Conservation (phyloP, 805 yeast genomes). For the Candida vaughaniae region DNA sequence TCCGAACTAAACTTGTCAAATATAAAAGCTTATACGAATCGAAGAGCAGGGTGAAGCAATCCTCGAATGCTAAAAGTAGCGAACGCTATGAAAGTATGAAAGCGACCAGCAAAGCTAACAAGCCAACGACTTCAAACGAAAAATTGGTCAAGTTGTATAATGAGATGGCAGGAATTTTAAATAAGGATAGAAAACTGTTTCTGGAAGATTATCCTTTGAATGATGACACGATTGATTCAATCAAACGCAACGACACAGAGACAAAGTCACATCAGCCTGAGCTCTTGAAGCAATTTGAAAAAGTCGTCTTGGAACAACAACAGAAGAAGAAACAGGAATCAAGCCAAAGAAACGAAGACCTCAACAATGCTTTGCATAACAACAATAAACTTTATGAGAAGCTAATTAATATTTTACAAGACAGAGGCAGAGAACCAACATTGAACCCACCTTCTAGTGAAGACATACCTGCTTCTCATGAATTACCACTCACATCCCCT, state of each 20-base stretch:
- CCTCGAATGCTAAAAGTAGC: background rate
- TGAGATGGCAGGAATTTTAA: conserved; percentile 16
- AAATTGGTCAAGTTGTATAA: conserved; percentile 12
- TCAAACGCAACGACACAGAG: background rate
- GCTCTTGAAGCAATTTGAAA: conserved; percentile 10
- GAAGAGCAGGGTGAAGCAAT: conserved; percentile 4
- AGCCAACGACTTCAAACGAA: background rate
- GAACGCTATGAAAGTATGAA: background rate
- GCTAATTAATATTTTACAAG: conserved; percentile 2
- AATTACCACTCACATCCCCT: background rate
- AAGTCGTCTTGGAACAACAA: conserved; percentile 6
- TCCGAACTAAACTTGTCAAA: conserved; percentile 33
- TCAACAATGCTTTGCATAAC: background rate
- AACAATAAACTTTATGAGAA: conserved; percentile 8
- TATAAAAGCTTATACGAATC: conserved; percentile 32
- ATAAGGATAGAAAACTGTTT: conserved; percentile 7
- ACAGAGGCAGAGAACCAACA: too few species aligned
- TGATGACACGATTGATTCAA: background rate
- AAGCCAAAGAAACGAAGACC: background rate
- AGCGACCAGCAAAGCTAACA: background rate
- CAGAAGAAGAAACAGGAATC: background rate
- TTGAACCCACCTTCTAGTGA: background rate
- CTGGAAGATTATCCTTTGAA: background rate
- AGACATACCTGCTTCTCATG: background rate
- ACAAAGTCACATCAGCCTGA: background rate